Evolutionary conservation across 139 green algal species (phyloP), one percentile per base, ranked within the genome.

Genomic region (Volvox reticuliferus): DNA sequence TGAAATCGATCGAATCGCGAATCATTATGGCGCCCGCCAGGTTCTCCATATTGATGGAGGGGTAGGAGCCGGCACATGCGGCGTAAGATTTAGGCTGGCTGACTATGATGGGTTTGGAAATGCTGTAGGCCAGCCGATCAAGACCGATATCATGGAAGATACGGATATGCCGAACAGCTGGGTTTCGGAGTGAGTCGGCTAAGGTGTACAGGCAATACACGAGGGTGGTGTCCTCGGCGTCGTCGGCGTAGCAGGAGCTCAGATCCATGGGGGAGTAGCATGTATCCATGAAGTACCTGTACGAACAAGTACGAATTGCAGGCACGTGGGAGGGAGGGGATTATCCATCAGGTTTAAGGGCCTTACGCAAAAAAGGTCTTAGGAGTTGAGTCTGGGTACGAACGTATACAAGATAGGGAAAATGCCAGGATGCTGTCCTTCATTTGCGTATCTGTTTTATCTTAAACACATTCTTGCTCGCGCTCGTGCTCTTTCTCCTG

Each of bases 131-230:
- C 26, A 30, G 0, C 13, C 84, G 84, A 65, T 89, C 84, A 5
- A 89, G 2, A n/a, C 84, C 84, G 0, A 89, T 21, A 35, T 81
- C 68, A n/a, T 80, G 35, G 67, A 88, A 88, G 24, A 88, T 44
- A 33, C 83, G 83, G 35, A 68, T n/a, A 1, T 68, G 6, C 24
- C 67, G 67, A 3, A 80, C 69, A n/a, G 16, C 17, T 17, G 85
- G 85, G 85, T 82, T 89, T 14, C 37, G 28, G 9, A 89, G 26
- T 6, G 85, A 78, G 12, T 89, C 85, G 0, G 85, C 85, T 0
- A 89, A 37, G 26, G 85, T 75, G 69, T 75, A 89, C 28, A 69
- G 68, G 65, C 83, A 89, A 24, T 61, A 80, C 0, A 80, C 68
- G 12, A 89, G 83, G 12, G 28, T 61, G 20, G 36, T 69, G 83